Evolutionary conservation across 192 early-diverging fungal species (phyloP), one percentile per base, ranked within the genome.

Genomic region (Backusella mclennaniae): DNA sequence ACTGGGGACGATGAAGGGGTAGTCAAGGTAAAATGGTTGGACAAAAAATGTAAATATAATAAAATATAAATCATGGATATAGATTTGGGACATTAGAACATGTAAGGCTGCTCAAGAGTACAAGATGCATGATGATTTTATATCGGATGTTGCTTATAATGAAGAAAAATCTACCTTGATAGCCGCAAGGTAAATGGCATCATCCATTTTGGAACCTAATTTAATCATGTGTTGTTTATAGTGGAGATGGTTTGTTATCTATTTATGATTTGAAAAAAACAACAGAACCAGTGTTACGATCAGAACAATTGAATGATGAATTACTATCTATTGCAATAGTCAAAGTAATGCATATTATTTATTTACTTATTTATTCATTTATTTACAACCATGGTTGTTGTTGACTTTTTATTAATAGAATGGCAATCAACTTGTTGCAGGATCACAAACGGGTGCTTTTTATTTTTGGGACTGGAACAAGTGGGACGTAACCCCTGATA

Each of bases 231-330:
- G 26, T 66, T 29, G 29, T 4, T 77, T 31, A 33, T 23, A 92
- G 96, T 77, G 97, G 93, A 31, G 97, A 99, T 78, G 98, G 97
- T 0, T 90, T 86, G 44, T 84, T 99, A 76, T 94, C 95, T 31
- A 88, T 97, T 8, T 94, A 92, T 76, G 98, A 99, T 73, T 87
- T 96, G 38, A 92, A 96, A 66, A 96, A 96, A 79, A 76, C 88
- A 26, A 59, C 53, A n/a, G 93, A 94, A 63, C 90, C 93, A 23
- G 81, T 95, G 31, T 90, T 87, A 41, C 88, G 91, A 66, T 96
- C 95, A 3, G 96, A 92, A 12, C 92, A 95, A 76, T 92, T 96
- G 85, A 97, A 98, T 66, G 96, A 98, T 79, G 98, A 99, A 79
- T 86, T 99, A 53, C 80, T 99, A 36, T 97, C 92, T n/a, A 86